Base-by-base conservation (phyloP, 352 stramenopile genomes). In the Phytophthora meadii region DNA sequence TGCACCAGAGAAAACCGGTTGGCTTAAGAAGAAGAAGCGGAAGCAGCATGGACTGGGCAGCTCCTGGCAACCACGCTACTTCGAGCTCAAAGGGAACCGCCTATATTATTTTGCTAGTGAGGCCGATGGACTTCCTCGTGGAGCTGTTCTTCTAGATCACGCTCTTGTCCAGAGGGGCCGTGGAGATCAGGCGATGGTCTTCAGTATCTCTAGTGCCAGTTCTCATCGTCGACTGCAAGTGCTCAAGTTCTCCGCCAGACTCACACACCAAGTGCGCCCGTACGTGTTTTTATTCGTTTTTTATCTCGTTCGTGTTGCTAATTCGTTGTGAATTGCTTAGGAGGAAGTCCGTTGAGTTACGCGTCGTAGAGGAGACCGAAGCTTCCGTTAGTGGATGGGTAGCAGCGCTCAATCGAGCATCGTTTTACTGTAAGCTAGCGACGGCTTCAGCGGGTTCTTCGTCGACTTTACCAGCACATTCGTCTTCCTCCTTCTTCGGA, bases 101-200 rank as follows among this genome's bases (percentile, higher is more conserved):
- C 47, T 94, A 19, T 94, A 90, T 62, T 94, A 92, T 65, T 94
- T 92, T 50, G 74, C 77, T 25, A 87, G 65, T 57, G 84, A 93
- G 54, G 88, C 69, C 15, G 86, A 92, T 57, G 86, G 86, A 27
- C 77, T 94, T 17, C 83, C 86, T 15, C 74, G 79, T 28, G 86
- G 83, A 12, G 86, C 83, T n/a, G 88, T 92, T 17, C 55, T 92
- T 1, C 41, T 94, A 25, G 83, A 92, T 46, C 78, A 92, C 44
- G 82, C 81, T 5, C 83, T 90, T 11, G 82, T 91, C 0, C 63
- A 90, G 2, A 78, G 80, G 1, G 86, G 81, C 17, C 81, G 80
- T 47, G 78, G 81, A 7, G 82, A 91, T 10, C 74, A 89, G 28
- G 75, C 74, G 8, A 85, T 88, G 78, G 72, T 65, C 4, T 88